A percentile compares a stretch with the other conserved stretches of the same genome.
Conservation (phyloP, 441 rosid genomes). For the Melastoma candidum region DNA sequence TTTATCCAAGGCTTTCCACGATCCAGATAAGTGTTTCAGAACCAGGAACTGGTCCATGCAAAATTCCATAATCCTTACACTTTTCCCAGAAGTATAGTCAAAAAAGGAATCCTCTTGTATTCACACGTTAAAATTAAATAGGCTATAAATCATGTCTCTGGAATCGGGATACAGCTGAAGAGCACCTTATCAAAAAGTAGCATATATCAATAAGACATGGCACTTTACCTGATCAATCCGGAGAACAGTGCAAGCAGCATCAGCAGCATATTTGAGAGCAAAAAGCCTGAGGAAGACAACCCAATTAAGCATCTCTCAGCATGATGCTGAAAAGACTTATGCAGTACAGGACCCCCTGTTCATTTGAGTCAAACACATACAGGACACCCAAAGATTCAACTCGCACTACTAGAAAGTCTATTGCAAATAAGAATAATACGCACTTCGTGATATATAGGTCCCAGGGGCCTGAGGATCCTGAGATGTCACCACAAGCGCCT, state of each 20-base stretch:
- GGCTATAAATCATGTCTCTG: no score
- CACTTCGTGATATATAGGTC: slow-evolving; percentile 93
- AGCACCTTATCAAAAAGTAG: no score
- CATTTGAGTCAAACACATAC: neutral
- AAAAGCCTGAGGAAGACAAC: slow-evolving; percentile 38
- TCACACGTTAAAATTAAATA: no score
- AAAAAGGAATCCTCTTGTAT: no score
- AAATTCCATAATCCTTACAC: no score
- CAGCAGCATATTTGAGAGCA: slow-evolving; percentile 93
- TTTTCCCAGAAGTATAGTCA: no score
- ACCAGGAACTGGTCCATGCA: no score
- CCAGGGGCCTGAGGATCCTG: slow-evolving; percentile 55
- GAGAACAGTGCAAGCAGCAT: slow-evolving; percentile 96
- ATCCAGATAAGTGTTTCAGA: no score
- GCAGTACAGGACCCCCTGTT: neutral
- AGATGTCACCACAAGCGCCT: slow-evolving; percentile 73
- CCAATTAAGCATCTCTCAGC: neutral
- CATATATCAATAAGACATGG: neutral
- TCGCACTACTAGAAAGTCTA: no score
- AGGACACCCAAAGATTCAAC: no score
- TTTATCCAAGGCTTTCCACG: no score
- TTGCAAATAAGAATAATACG: slow-evolving; percentile 6
- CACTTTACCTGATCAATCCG: slow-evolving; percentile 87
- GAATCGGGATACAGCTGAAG: no score
- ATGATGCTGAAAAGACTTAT: neutral